Conservation (phyloP, 768 basidiomycete genomes). For the Tubosaeta sp. region DNA sequence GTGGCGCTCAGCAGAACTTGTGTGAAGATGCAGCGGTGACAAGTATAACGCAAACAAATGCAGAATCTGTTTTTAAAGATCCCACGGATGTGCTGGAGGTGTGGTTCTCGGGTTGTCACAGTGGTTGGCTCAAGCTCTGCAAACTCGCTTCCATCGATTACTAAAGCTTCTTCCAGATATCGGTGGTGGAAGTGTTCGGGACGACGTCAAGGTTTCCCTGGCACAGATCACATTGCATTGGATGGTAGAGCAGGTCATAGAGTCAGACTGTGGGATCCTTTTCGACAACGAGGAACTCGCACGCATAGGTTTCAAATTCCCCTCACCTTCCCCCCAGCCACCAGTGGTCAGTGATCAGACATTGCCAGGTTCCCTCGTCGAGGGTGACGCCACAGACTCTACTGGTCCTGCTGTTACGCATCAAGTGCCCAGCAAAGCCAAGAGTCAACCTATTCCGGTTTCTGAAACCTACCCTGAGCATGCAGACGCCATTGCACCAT, state of each 20-base stretch:
- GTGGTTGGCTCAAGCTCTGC: constrained; percentile 41
- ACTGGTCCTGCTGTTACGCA: not conserved
- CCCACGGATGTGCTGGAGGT: constrained; percentile 64
- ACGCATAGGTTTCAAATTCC: constrained; percentile 35
- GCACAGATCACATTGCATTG: constrained; percentile 65
- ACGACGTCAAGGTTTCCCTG: constrained; percentile 40
- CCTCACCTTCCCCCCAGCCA: constrained; percentile 3
- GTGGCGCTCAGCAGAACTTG: not conserved
- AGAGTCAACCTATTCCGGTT: not conserved
- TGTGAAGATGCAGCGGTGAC: not conserved
- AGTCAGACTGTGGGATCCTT: constrained; percentile 52
- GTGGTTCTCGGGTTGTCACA: constrained; percentile 76
- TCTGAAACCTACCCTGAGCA: constrained; percentile 9
- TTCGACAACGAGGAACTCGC: constrained; percentile 51
- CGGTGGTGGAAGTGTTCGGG: constrained; percentile 57
- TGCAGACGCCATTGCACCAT: constrained; percentile 40
- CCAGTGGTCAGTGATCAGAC: not conserved
- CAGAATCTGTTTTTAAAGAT: not conserved
- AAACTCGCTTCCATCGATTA: not conserved
- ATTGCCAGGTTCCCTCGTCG: not conserved
- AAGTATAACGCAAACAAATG: not conserved
- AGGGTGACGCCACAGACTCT: not conserved
- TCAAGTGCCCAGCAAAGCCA: not conserved
- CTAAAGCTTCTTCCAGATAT: constrained; percentile 43
- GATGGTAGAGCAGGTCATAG: constrained; percentile 70